Percentiles rank a stretch among this genome's conserved stretches.
These are phyloP conservation scores for Xerocomus brunneocitrinus DNA, from an alignment of 768 basidiomycete species.

Conservation along the genomic window DNA sequence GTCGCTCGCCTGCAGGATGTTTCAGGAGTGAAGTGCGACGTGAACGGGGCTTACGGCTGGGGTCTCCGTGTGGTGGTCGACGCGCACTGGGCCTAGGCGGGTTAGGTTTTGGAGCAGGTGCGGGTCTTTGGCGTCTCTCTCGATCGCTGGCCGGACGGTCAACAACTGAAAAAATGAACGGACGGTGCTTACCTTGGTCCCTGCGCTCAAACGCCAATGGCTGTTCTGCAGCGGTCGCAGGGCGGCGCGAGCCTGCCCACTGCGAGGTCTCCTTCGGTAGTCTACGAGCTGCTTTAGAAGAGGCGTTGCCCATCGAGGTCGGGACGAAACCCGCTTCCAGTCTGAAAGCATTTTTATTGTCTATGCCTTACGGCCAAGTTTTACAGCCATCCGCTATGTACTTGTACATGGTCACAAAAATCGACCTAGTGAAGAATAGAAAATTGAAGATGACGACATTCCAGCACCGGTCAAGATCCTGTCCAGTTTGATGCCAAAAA, in stretches of 20 bases:
- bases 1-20: constrained; percentile 28
- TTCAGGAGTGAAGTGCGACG: too few relatives aligned
- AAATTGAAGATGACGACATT: constrained; percentile 28
- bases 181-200: constrained; percentile 38
- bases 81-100: constrained; percentile 58
- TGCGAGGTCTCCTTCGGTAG: constrained; percentile 47
- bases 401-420: constrained; percentile 34
- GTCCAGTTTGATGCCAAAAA: constrained; percentile 24
- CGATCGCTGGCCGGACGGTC: constrained; percentile 43
- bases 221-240: background rate
- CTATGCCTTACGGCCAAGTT: constrained; percentile 33
- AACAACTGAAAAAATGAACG: too few relatives aligned
- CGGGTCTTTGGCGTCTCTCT: constrained; percentile 64
- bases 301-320: constrained; percentile 49
- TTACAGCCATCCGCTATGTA: constrained; percentile 38
- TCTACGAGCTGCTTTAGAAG: constrained; percentile 57
- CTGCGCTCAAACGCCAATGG: constrained; percentile 48
- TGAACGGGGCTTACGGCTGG: too few relatives aligned
- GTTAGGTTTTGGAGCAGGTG: constrained; percentile 64
- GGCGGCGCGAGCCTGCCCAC: constrained; percentile 44
- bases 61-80: constrained; percentile 20
- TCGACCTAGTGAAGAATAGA: constrained; percentile 32
- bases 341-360: constrained; percentile 23
- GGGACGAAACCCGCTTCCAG: background rate
- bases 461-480: constrained; percentile 29